A percentile compares a stretch with the other conserved stretches of the same genome.
Evolutionary conservation across 177 flowering plant genomes (phyloP).

Genomic region (Tripterygium wilfordii): DNA sequence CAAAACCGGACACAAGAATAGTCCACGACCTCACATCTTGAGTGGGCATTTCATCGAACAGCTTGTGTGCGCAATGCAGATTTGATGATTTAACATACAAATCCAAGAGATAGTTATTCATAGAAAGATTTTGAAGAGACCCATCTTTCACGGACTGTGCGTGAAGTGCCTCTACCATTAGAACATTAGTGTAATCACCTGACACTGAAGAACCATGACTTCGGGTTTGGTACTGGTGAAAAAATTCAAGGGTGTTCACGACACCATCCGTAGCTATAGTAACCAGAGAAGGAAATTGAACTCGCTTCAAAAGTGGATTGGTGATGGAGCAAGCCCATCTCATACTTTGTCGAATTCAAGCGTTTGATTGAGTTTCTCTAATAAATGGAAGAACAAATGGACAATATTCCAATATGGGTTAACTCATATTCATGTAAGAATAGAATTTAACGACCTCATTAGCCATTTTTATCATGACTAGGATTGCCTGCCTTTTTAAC

Average conservation of each 20-base stretch:
- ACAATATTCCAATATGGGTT: no score
- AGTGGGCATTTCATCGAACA: conserved; percentile 62
- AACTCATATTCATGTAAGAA: no score
- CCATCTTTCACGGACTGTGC: conserved; percentile 36
- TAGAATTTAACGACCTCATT: no score
- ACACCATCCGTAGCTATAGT: neutral
- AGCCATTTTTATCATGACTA: no score
- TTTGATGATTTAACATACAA: conserved; percentile 26
- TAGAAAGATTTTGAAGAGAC: conserved; percentile 8
- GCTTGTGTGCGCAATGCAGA: conserved; percentile 27
- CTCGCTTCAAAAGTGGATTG: neutral
- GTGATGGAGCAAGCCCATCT: neutral
- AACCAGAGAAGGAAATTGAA: neutral
- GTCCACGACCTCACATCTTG: conserved; percentile 68
- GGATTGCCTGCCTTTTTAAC: no score
- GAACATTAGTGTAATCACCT: neutral
- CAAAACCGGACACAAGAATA: conserved; percentile 44
- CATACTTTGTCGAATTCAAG: no score
- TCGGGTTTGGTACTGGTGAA: neutral
- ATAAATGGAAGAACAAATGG: no score
- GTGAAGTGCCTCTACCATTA: conserved; percentile 23
- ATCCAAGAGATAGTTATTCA: conserved; percentile 30
- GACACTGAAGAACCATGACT: neutral
- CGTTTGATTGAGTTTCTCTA: no score
- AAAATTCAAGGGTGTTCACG: neutral